Evolutionary conservation across 257 asterid genomes (phyloP).

Genomic region (Salvia hispanica): DNA sequence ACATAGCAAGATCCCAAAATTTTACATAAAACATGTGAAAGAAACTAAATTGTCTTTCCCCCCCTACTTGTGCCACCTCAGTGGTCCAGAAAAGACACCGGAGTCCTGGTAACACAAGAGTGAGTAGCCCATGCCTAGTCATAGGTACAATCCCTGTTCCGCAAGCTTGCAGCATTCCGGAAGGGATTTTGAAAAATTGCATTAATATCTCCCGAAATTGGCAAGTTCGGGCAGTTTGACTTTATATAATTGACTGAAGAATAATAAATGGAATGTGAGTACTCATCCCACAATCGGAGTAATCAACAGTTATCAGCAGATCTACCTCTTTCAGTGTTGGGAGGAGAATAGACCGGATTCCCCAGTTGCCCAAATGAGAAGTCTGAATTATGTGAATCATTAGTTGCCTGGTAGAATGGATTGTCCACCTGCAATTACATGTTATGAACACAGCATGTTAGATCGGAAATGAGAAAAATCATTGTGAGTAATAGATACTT

Average conservation of each 20-base stretch:
- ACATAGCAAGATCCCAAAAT: conserved; percentile 41
- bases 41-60: conserved; percentile 15
- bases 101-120: conserved; percentile 23
- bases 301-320: conserved; percentile 52
- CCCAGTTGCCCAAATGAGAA: conserved; percentile 26
- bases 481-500: background rate
- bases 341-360: conserved; percentile 25
- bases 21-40: conserved; percentile 30
- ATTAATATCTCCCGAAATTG: conserved; percentile 41
- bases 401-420: conserved; percentile 32
- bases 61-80: conserved; percentile 26
- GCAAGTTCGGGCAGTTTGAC: conserved; percentile 43
- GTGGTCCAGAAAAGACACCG: conserved; percentile 26
- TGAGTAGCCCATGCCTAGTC: conserved; percentile 41
- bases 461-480: conserved; percentile 6
- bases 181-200: conserved; percentile 40
- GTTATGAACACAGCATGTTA: conserved; percentile 7
- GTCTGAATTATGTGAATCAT: conserved; percentile 28
- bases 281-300: conserved; percentile 43
- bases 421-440: conserved; percentile 41
- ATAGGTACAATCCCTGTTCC: conserved; percentile 33
- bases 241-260: conserved; percentile 41
- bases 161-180: conserved; percentile 43
- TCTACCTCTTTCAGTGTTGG: conserved; percentile 47
- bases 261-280: conserved; percentile 36